phyloP scores from a whole-genome alignment of 495 filamentous ascomycete species.

The Rostrohypoxylon terebratum region DNA sequence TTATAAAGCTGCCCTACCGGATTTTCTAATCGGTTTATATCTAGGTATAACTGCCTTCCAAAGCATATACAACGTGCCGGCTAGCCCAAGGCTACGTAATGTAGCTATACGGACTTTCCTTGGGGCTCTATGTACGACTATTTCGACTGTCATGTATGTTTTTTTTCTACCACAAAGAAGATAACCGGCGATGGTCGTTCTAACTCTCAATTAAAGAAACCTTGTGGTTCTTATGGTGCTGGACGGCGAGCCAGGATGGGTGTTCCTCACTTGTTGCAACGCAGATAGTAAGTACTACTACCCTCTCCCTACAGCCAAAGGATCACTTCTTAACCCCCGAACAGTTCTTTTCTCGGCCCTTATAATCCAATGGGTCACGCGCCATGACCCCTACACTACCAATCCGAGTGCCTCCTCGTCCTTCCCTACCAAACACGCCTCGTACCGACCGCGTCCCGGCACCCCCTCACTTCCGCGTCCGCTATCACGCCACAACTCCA shows the following conservation, averaged over 20 bases:
- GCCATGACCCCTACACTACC: conserved; percentile 54
- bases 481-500: neutral
- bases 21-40: neutral
- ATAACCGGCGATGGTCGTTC: neutral
- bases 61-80: conserved; percentile 48
- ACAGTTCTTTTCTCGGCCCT: conserved; percentile 64
- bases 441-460: neutral
- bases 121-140: conserved; percentile 61
- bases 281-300: conserved; percentile 58
- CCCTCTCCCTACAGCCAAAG: neutral
- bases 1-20: neutral
- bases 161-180: neutral
- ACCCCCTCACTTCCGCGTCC: neutral
- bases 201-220: conserved; percentile 52
- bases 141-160: conserved; percentile 60
- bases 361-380: conserved; percentile 67
- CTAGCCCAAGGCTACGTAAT: conserved; percentile 51
- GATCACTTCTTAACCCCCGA: neutral
- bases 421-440: neutral
- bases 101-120: conserved; percentile 62
- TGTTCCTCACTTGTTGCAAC: conserved; percentile 68
- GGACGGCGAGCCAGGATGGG: conserved; percentile 66
- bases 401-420: neutral
- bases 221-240: conserved; percentile 62
- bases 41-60: conserved; percentile 58